Evolutionary conservation across 2,329 filamentous ascomycete genomes (phyloP).

Genomic region (Colletotrichum aenigma): DNA sequence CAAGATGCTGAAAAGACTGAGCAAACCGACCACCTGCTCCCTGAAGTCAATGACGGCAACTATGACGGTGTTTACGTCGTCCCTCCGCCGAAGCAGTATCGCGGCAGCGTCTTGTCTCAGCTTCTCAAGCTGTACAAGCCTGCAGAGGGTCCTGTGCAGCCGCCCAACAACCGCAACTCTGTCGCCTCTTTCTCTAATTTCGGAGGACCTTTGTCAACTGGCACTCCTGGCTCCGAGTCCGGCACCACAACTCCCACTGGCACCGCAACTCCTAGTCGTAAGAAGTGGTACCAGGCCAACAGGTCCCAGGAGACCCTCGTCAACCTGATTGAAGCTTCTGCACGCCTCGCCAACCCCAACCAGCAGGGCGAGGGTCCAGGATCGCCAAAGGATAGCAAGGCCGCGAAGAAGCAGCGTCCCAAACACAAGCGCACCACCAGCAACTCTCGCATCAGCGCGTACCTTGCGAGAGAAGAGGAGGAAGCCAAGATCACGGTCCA

Average conservation of each 20-base stretch:
- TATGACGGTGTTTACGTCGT: conserved; percentile 46
- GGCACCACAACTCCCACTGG: conserved; percentile 32
- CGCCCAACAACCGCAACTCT: conserved; percentile 16
- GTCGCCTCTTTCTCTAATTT: conserved; percentile 32
- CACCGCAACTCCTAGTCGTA: conserved; percentile 40
- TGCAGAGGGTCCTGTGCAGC: conserved; percentile 25
- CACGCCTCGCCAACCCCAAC: conserved; percentile 41
- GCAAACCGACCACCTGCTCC: conserved; percentile 12
- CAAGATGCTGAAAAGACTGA: background rate
- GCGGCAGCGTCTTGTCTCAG: conserved; percentile 49
- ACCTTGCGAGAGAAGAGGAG: conserved; percentile 47
- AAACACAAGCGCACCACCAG: conserved; percentile 41
- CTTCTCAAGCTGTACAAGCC: conserved; percentile 52
- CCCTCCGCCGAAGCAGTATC: conserved; percentile 44
- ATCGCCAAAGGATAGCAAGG: conserved; percentile 17
- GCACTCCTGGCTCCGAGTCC: conserved; percentile 31
- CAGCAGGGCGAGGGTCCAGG: conserved; percentile 21
- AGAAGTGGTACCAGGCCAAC: conserved; percentile 55
- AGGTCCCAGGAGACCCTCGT: conserved; percentile 50
- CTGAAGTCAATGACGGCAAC: conserved; percentile 41
- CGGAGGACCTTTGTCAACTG: conserved; percentile 42
- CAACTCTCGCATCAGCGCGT: conserved; percentile 37
- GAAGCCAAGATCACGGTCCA: conserved; percentile 46
- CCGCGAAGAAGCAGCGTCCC: conserved; percentile 34
- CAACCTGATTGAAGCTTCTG: conserved; percentile 52